phyloP scores from a whole-genome alignment of 805 yeast genomes.

The Candida vaughaniae region DNA sequence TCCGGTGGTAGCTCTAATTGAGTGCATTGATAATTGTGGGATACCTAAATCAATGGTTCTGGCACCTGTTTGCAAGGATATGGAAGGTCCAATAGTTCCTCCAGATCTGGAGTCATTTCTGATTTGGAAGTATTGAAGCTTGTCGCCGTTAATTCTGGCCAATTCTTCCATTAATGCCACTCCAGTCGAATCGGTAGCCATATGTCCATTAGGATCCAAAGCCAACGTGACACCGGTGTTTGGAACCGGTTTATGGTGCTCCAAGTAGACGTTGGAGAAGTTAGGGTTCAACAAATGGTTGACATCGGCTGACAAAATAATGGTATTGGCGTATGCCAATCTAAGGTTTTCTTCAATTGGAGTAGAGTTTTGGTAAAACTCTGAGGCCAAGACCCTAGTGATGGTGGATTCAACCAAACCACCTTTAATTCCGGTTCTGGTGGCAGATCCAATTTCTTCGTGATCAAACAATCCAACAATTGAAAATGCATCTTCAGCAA shows the following conservation, averaged over 20 bases:
- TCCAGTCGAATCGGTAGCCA: conserved; percentile 81
- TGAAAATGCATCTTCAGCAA: conserved; percentile 42
- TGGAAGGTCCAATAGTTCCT: conserved; percentile 81
- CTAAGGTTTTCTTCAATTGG: conserved; percentile 29
- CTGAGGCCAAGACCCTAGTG: conserved; percentile 48
- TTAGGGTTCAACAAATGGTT: conserved; percentile 82
- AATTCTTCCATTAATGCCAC: conserved; percentile 67
- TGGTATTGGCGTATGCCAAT: conserved; percentile 66
- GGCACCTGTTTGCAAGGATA: conserved; percentile 65
- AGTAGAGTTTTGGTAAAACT: conserved; percentile 16
- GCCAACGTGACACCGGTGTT: conserved; percentile 73
- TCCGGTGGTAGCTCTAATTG: conserved; percentile 79
- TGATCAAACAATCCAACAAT: conserved; percentile 70
- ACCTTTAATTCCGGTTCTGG: conserved; percentile 82
- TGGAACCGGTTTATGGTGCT: conserved; percentile 76
- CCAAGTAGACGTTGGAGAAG: conserved; percentile 65
- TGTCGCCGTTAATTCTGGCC: conserved; percentile 63
- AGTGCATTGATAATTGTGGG: conserved; percentile 84
- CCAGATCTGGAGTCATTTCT: conserved; percentile 85
- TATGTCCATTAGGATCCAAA: conserved; percentile 75
- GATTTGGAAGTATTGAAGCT: conserved; percentile 79
- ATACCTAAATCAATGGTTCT: conserved; percentile 80
- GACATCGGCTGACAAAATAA: conserved; percentile 82
- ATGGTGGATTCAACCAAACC: conserved; percentile 67
- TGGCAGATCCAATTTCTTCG: conserved; percentile 81